Evolutionary conservation across 176 grass and related monocot genomes (phyloP), one percentile per base, ranked within the genome.

Genomic region (Canna indica): DNA sequence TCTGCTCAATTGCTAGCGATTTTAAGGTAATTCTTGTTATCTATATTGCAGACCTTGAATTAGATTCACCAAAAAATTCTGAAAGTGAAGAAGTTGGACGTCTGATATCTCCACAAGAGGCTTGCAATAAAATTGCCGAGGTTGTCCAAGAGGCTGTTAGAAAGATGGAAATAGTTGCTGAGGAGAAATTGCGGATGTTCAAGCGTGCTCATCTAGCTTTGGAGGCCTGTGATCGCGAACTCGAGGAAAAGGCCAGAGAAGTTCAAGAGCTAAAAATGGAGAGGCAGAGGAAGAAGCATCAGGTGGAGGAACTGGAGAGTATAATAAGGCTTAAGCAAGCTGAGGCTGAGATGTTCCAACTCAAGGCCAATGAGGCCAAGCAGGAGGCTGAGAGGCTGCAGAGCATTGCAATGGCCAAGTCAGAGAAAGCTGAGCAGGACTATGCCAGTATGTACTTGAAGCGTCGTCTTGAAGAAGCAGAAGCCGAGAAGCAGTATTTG

Each of bases 301-400:
- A 91, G 74, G 83, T 80, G 7, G 92, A 96, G 77, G 86, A 91
- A 77, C 77, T 96, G 0, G 86, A 96, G 64, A 91, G 88, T 76
- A 77, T 91, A 0, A 70, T 91, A 15, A 74, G 85, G 1, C 85
- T 90, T 56, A 96, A 96, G 81, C 78, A 82, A 54, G 88, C 83
- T 5, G 92, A 96, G 64, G 77, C 77, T 3, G 92, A 91, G 76
- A 96, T 96, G 92, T 91, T 96, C 85, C 88, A 91, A 68, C 70
- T 81, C 1, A 96, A 96, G 79, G 92, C 92, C 5, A 85, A 54
- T 18, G 92, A 96, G 69, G 92, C 92, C 1, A 73, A 65, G 6
- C 68, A 91, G 77, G 88, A 97, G 65, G 93, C 88, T 0, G 88
- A 97, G 84, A 87, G 75, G 63, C 79, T 92, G 25, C 79, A 86